Percentiles rank a stretch among this genome's conserved stretches.
Evolutionary conservation across 306 rosid genomes (phyloP).

Genomic region (Vachellia collinsii): DNA sequence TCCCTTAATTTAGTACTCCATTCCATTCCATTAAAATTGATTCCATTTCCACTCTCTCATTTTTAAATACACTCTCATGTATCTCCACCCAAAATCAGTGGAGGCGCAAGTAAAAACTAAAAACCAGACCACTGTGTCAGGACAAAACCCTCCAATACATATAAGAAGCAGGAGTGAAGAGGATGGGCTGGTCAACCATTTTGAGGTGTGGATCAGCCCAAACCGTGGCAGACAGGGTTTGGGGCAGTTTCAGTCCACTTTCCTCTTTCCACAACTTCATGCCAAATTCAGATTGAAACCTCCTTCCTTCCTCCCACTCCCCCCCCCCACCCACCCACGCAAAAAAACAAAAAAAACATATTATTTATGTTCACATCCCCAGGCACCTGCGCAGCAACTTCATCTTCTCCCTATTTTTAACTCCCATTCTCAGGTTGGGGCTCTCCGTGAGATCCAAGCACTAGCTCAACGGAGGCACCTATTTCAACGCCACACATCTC

Average conservation of each 20-base stretch:
- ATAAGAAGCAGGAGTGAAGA: neutral
- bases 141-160: no score
- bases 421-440: neutral
- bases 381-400: conserved; percentile 11
- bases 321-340: neutral
- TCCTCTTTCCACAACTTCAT: neutral
- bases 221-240: neutral
- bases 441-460: neutral
- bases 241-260: neutral
- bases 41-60: no score
- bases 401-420: neutral
- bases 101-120: no score
- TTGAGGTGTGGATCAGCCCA: neutral
- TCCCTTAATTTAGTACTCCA: no score
- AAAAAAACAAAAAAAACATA: no score
- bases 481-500: neutral
- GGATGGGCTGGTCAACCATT: neutral
- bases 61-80: no score
- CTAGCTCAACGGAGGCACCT: neutral
- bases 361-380: neutral
- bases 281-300: neutral
- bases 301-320: neutral
- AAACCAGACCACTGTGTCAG: no score
- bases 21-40: no score
- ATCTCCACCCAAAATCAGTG: no score